Evolutionary conservation across 306 rosid species (phyloP).

Genomic region (Astragalus glycyphyllos): DNA sequence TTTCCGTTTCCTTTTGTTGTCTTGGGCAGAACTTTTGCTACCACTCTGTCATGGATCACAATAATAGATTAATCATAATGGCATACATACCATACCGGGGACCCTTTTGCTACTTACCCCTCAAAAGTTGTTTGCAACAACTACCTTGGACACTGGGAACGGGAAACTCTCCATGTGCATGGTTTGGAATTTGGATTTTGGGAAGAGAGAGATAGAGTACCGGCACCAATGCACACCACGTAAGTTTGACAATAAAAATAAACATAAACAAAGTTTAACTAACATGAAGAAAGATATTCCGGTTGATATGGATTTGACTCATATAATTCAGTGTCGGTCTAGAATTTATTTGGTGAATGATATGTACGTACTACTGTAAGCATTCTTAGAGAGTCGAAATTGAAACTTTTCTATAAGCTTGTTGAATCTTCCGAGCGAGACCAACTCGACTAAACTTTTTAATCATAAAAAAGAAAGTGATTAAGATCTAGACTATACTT

Average conservation of each 20-base stretch:
- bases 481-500: slow-evolving; percentile 32
- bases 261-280: slow-evolving; percentile 22
- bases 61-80: too few species aligned
- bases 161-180: slow-evolving; percentile 50
- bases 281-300: too few species aligned
- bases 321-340: too few species aligned
- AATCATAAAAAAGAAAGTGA: background rate
- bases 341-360: too few species aligned
- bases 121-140: background rate
- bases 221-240: background rate
- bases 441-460: too few species aligned
- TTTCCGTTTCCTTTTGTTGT: background rate
- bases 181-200: slow-evolving; percentile 46
- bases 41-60: background rate
- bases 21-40: background rate
- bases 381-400: too few species aligned
- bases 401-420: too few species aligned
- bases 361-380: too few species aligned
- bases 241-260: slow-evolving; percentile 20
- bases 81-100: background rate
- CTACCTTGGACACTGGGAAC: slow-evolving; percentile 12
- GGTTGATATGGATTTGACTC: too few species aligned
- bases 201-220: slow-evolving; percentile 30
- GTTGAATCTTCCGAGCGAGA: too few species aligned
- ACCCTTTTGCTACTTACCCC: background rate